phyloP scores from a whole-genome alignment of 1,284 basidiomycete genomes.

The Ustilago esculenta region DNA sequence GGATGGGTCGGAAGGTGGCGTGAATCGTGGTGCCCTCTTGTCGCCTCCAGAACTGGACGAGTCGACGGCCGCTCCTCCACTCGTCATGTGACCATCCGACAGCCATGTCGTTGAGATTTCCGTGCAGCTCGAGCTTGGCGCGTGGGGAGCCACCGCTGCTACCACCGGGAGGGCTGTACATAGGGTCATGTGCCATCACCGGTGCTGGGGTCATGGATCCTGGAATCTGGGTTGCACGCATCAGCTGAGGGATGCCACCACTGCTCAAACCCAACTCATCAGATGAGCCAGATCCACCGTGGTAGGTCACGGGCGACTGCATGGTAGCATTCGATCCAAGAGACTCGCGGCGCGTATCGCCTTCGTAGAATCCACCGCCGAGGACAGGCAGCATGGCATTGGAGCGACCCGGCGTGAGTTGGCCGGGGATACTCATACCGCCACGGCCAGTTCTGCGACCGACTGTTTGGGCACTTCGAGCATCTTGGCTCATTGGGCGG shows the following conservation, averaged over 20 bases:
- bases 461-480: slow-evolving; percentile 25
- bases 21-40: slow-evolving; percentile 71
- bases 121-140: slow-evolving; percentile 66
- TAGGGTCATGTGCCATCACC: slow-evolving; percentile 28
- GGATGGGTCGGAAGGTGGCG: slow-evolving; percentile 69
- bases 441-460: slow-evolving; percentile 34
- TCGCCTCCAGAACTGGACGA: slow-evolving; percentile 71
- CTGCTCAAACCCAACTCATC: slow-evolving; percentile 30
- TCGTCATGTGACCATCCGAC: slow-evolving; percentile 71
- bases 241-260: slow-evolving; percentile 43
- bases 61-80: slow-evolving; percentile 69
- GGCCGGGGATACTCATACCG: slow-evolving; percentile 26
- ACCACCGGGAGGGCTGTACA: slow-evolving; percentile 44
- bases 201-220: slow-evolving; percentile 28
- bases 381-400: slow-evolving; percentile 33
- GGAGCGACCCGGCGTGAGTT: slow-evolving; percentile 35
- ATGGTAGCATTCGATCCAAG: slow-evolving; percentile 26
- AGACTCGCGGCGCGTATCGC: slow-evolving; percentile 33
- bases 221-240: slow-evolving; percentile 44
- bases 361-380: slow-evolving; percentile 31
- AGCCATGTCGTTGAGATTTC: slow-evolving; percentile 71
- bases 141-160: slow-evolving; percentile 39
- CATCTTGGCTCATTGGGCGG: slow-evolving; percentile 29
- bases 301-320: slow-evolving; percentile 32
- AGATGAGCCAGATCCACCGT: slow-evolving; percentile 28